A percentile compares a stretch with the other conserved stretches of the same genome.
Conservation (phyloP, 129 eudicot genomes). For the Tagetes erecta region DNA sequence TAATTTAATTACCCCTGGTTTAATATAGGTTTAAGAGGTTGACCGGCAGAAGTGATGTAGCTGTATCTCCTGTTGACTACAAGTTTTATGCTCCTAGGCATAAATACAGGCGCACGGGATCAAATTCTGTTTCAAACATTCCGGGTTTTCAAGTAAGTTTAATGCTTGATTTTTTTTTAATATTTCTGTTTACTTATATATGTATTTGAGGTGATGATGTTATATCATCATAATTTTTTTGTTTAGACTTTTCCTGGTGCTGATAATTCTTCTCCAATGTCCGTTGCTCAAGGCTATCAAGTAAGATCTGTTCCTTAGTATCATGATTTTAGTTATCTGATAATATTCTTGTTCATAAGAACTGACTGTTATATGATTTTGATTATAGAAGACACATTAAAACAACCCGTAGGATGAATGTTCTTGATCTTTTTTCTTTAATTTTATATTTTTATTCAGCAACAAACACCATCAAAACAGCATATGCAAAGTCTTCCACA, state of each 20-base stretch:
- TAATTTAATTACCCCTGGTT: neutral
- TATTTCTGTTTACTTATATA: constrained; percentile 12
- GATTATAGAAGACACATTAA: neutral
- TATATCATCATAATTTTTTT: constrained; percentile 14
- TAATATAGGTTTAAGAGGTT: constrained; percentile 77
- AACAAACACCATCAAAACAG: constrained; percentile 66
- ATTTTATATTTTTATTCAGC: constrained; percentile 41
- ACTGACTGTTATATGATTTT: neutral
- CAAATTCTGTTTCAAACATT: constrained; percentile 57
- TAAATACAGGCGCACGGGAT: constrained; percentile 76
- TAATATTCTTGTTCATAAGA: neutral
- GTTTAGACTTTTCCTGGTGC: constrained; percentile 60
- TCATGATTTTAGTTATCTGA: neutral
- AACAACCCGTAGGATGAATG: neutral
- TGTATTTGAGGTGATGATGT: constrained; percentile 25
- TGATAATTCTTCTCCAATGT: constrained; percentile 62
- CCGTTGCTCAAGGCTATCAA: constrained; percentile 66
- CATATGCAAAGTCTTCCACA: constrained; percentile 62
- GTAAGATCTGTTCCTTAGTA: constrained; percentile 38
- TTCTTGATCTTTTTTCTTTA: neutral
- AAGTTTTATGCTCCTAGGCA: constrained; percentile 95
- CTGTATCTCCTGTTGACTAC: constrained; percentile 76
- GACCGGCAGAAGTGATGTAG: constrained; percentile 85
- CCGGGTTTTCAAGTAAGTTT: constrained; percentile 69
- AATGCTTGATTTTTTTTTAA: constrained; percentile 4